phyloP scores from a whole-genome alignment of 768 basidiomycete genomes.

The Agrocybe chaxingu region DNA sequence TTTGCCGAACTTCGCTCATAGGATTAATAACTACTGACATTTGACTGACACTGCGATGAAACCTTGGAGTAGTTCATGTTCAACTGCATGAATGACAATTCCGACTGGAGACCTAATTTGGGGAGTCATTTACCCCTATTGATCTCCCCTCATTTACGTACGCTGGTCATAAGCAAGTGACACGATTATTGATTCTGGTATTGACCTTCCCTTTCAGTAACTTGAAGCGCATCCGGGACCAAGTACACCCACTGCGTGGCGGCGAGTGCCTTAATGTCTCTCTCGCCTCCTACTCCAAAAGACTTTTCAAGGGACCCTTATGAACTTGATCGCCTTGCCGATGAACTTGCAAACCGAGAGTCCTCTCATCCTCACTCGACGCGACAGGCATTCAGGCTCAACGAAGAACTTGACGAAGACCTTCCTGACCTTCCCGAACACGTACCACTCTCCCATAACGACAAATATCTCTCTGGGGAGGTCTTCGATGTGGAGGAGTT shows the following conservation, averaged over 20 bases:
- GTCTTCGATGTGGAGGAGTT: constrained; percentile 84
- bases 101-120: too few species aligned
- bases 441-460: constrained; percentile 75
- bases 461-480: constrained; percentile 65
- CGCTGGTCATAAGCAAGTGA: too few species aligned
- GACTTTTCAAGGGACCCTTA: constrained; percentile 47
- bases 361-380: constrained; percentile 16
- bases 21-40: too few species aligned
- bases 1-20: too few species aligned
- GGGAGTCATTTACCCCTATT: too few species aligned
- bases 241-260: background rate
- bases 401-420: constrained; percentile 15
- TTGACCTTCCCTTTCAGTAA: too few species aligned
- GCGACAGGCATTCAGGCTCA: background rate
- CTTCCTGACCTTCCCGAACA: constrained; percentile 56
- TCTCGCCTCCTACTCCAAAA: constrained; percentile 8
- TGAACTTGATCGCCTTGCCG: constrained; percentile 68
- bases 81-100: too few species aligned
- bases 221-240: too few species aligned
- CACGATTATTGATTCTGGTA: too few species aligned
- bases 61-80: too few species aligned
- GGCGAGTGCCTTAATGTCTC: background rate
- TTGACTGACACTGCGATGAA: too few species aligned
- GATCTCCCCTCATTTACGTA: too few species aligned
- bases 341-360: constrained; percentile 65